A percentile compares a stretch with the other conserved stretches of the same genome.
phyloP scores from a whole-genome alignment of 179 eudicot species.

The Nepenthes alata region DNA sequence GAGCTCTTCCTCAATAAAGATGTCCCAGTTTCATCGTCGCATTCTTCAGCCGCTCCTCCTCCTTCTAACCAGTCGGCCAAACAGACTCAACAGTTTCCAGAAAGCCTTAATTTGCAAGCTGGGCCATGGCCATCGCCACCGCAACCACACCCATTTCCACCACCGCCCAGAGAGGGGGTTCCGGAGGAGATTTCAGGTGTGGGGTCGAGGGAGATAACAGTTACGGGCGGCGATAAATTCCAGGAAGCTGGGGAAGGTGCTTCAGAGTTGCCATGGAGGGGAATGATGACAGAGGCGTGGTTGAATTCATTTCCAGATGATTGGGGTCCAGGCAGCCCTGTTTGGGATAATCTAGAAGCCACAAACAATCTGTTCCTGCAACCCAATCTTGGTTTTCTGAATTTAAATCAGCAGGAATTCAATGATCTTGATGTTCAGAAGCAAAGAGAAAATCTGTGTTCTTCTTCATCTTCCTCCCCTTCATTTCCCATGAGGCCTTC shows the following conservation, averaged over 20 bases:
- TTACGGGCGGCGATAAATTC: not conserved
- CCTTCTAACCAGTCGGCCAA: not conserved
- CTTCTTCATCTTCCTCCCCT: not conserved
- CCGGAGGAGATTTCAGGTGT: constrained; percentile 22
- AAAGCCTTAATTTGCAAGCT: not conserved
- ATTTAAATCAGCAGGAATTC: constrained; percentile 14
- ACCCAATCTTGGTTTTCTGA: constrained; percentile 28
- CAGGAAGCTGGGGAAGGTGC: not conserved
- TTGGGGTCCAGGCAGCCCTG: constrained; percentile 82
- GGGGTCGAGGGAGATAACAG: constrained; percentile 20
- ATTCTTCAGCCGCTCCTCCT: not conserved
- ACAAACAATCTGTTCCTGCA: constrained; percentile 42
- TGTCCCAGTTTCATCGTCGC: constrained; percentile 1
- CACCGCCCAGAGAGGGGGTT: constrained; percentile 11
- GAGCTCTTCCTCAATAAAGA: constrained; percentile 49
- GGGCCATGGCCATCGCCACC: too few species aligned
- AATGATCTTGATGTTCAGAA: constrained; percentile 3
- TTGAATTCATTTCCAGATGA: constrained; percentile 52
- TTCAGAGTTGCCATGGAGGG: constrained; percentile 11
- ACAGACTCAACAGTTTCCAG: too few species aligned
- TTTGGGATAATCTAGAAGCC: constrained; percentile 71
- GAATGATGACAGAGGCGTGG: constrained; percentile 73
- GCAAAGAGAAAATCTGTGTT: not conserved
- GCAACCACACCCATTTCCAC: too few species aligned
- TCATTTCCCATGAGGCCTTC: too few species aligned